Evolutionary conservation across 1,139 yeast species (phyloP), one percentile per base, ranked within the genome.

Genomic region (Pichia sp.): DNA sequence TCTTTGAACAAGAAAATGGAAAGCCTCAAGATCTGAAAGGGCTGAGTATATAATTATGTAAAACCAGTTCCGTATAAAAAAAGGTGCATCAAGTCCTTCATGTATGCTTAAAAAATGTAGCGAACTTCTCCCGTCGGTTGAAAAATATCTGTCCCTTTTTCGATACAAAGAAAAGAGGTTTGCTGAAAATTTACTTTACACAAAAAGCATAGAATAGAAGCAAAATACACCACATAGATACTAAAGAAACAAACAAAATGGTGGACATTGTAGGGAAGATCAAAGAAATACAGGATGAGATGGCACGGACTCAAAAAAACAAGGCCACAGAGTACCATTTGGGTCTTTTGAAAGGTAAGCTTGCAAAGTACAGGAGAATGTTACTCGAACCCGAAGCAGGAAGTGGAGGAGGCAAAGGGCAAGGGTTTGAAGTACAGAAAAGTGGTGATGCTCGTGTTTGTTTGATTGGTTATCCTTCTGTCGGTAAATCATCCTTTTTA

Each of bases 321-420:
- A 93, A 93, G 74, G 98, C 99, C 61, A 93, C 99, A 1, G 98
- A 93, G 73, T 92, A 92, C 70, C 99, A 93, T 70, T 79, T 93
- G 66, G 98, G 99, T 61, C 80, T 92, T 42, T 75, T 93, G 56
- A 90, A 93, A 72, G 99, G 98, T 56, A 93, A 93, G 70, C 79
- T 93, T 51, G 99, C 99, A n/a, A 78, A 96, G 62, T 88, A 87
- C 66, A 82, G 98, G 65, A 85, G 95, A 66, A 97, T 92, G 74
- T 78, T 93, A 55, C 76, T 93, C 47, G 98, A 92, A 62, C 98
- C 97, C 13, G 86, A 89, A 54, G 87, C 93, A 2, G 87, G 93
- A 0, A 76, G 87, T 8, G 56, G 63, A 10, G 78, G 75, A 5
- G 66, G 72, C 4, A 70, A 73, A 42, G 95, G 97, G 4, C 89